Evolutionary conservation across 176 grass and related monocot species (phyloP), one percentile per base, ranked within the genome.

Genomic region (Calamus simplicifolius): DNA sequence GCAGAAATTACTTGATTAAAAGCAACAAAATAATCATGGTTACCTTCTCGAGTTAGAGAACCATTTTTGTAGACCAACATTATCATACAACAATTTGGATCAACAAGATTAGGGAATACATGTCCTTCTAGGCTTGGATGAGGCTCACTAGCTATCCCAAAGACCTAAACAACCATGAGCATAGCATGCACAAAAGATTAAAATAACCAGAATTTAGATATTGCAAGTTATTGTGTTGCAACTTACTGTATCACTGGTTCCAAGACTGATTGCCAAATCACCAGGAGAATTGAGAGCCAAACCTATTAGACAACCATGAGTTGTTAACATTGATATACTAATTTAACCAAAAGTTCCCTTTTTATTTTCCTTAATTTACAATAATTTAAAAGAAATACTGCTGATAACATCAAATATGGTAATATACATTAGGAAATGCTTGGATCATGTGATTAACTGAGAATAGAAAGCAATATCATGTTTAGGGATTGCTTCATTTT

Each of bases 31-130:
- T 43, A 43, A 43, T 58, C 4, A 64, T 65, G 19, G 49, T 26
- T 72, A 81, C 87, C 92, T 90, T 97, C 87, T 62, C 92, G 78
- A 59, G 92, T 91, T 75, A 97, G 78, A 19, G 92, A 97, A 16
- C 92, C 87, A 82, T 97, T 97, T 85, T 97, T 97, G 48, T 97
- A 97, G 58, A 77, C 80, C 14, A 97, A 65, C 92, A 97, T 97
- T 57, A 97, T 83, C 92, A 97, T 97, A 65, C 88, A 97, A 54
- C 87, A 89, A 76, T 85, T 69, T 30, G 87, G 92, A 54, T 90
- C 83, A 64, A 91, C 81, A 48, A 83, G 92, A 49, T 91, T 97
- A 59, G 87, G 87, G 21, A 97, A 97, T 75, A 97, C 77, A 78
- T 97, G 86, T 2, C 92, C 87, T 87, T 96, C 92, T 43, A 96